A percentile compares a stretch with the other conserved stretches of the same genome.
These are phyloP conservation scores for Cyberlindnera misumaiensis DNA, from an alignment of 805 yeast species.

Conservation along the genomic window DNA sequence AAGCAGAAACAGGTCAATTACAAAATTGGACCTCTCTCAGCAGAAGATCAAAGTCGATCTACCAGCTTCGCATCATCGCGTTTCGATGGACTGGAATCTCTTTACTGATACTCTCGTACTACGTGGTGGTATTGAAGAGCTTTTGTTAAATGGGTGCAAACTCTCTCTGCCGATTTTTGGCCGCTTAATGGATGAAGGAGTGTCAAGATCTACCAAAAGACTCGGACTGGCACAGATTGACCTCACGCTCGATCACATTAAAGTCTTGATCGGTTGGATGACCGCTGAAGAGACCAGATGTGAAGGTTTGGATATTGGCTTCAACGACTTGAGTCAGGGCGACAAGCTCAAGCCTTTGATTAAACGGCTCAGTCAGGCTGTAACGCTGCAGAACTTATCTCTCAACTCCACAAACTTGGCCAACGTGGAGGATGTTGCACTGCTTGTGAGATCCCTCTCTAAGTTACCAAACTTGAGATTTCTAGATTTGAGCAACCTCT, in stretches of 20 bases:
- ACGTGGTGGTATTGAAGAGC: slow-evolving; percentile 73
- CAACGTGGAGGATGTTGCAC: slow-evolving; percentile 43
- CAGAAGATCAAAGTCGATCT: slow-evolving; percentile 34
- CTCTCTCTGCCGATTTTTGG: slow-evolving; percentile 50
- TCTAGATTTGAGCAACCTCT: slow-evolving; percentile 69
- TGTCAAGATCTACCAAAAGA: slow-evolving; percentile 44
- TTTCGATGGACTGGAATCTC: slow-evolving; percentile 78
- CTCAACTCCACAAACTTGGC: slow-evolving; percentile 56
- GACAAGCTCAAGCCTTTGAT: slow-evolving; percentile 23
- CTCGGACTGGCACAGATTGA: slow-evolving; percentile 77
- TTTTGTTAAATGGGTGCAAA: slow-evolving; percentile 75
- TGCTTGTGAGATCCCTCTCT: slow-evolving; percentile 43
- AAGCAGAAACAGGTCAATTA: slow-evolving; percentile 50
- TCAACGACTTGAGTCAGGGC: slow-evolving; percentile 51
- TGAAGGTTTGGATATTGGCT: slow-evolving; percentile 77
- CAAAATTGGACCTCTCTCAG: slow-evolving; percentile 66
- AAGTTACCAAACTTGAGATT: slow-evolving; percentile 55
- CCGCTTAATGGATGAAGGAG: slow-evolving; percentile 48
- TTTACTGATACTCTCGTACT: slow-evolving; percentile 61
- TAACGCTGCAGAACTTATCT: slow-evolving; percentile 43
- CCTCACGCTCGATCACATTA: slow-evolving; percentile 51
- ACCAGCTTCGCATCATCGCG: slow-evolving; percentile 38
- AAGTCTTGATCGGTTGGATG: slow-evolving; percentile 54
- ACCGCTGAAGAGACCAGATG: slow-evolving; percentile 31
- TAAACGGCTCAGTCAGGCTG: slow-evolving; percentile 12